Evolutionary conservation across 2,329 filamentous ascomycete genomes (phyloP).

Genomic region (Fusarium lyarnte): DNA sequence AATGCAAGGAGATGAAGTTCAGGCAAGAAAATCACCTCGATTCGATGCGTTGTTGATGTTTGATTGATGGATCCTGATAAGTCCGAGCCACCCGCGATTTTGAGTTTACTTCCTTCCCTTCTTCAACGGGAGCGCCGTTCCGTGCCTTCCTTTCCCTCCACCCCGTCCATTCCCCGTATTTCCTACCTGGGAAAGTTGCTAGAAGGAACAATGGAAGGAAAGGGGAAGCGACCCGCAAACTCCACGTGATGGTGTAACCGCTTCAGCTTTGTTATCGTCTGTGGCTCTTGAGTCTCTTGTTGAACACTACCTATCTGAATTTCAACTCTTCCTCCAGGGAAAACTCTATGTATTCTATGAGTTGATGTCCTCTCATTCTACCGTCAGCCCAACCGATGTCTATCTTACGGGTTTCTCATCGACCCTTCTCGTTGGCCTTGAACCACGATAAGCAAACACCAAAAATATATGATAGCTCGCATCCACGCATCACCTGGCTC

Average conservation of each 20-base stretch:
- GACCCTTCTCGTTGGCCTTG: background rate
- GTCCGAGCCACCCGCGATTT: constrained; percentile 25
- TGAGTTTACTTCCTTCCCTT: constrained; percentile 26
- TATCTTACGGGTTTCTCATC: background rate
- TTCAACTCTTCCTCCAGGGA: background rate
- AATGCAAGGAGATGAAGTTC: constrained; percentile 5
- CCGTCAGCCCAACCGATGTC: background rate
- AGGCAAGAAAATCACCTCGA: constrained; percentile 12
- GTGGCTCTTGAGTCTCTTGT: background rate
- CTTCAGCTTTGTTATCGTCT: background rate
- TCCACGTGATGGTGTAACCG: constrained; percentile 35
- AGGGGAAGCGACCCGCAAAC: constrained; percentile 5
- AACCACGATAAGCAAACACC: background rate
- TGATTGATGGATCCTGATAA: constrained; percentile 17
- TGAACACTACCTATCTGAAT: background rate
- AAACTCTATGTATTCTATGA: constrained; percentile 1
- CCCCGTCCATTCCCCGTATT: constrained; percentile 8
- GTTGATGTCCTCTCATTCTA: background rate
- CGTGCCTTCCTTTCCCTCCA: constrained; percentile 2
- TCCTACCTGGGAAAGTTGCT: constrained; percentile 13
- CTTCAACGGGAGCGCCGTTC: constrained; percentile 18
- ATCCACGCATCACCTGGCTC: constrained; percentile 12
- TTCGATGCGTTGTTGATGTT: constrained; percentile 16
- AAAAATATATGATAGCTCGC: constrained; percentile 21
- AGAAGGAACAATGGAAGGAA: constrained; percentile 19